Percentiles rank a stretch among this genome's conserved stretches.
Conservation (phyloP, 2,329 filamentous ascomycete species). For the Neoarthrinium moseri region DNA sequence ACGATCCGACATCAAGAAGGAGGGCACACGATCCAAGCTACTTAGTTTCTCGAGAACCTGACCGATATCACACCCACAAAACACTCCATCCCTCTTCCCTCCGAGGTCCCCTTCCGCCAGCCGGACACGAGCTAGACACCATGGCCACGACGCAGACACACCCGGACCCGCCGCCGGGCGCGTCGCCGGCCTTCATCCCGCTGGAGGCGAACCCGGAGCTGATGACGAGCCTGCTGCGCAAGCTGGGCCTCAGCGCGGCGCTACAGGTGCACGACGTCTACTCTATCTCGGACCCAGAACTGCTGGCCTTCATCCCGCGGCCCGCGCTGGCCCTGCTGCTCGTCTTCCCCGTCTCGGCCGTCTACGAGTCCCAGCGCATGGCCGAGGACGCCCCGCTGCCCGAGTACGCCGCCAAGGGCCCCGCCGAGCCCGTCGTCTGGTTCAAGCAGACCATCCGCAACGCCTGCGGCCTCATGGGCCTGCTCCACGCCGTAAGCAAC, state of each 20-base stretch:
- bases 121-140: not conserved
- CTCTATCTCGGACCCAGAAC: slow-evolving; percentile 80
- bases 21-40: no score
- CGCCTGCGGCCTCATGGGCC: slow-evolving; percentile 85
- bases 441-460: slow-evolving; percentile 94
- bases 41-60: no score
- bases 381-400: slow-evolving; percentile 66
- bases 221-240: slow-evolving; percentile 79
- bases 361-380: slow-evolving; percentile 74
- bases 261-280: slow-evolving; percentile 89
- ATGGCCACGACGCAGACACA: slow-evolving; percentile 21
- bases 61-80: no score
- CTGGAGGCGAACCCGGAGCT: slow-evolving; percentile 80
- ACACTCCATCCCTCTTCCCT: no score
- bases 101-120: no score
- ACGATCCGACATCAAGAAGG: no score
- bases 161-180: slow-evolving; percentile 36
- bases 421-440: slow-evolving; percentile 79
- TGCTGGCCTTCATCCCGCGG: slow-evolving; percentile 83
- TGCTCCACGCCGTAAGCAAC: slow-evolving; percentile 81
- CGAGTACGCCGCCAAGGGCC: slow-evolving; percentile 68
- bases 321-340: slow-evolving; percentile 86
- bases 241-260: slow-evolving; percentile 76
- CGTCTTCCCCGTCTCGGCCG: slow-evolving; percentile 80
- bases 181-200: slow-evolving; percentile 52